Conservation (phyloP, 805 yeast species). For the Metschnikowia cubensis region DNA sequence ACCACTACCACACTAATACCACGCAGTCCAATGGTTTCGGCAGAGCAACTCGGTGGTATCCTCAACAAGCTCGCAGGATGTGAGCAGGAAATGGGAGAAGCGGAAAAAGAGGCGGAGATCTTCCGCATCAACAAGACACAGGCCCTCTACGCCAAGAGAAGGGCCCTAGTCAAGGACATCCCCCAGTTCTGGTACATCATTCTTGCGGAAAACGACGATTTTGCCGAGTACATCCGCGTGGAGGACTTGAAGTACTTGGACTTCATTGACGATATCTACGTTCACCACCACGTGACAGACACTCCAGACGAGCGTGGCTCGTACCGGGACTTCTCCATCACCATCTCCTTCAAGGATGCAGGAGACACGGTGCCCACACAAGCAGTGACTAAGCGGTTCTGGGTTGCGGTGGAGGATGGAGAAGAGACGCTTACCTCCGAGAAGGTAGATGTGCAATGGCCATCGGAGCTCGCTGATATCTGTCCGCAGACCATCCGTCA, state of each 20-base stretch:
- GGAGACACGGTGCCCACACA: constrained; percentile 48
- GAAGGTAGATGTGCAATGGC: constrained; percentile 64
- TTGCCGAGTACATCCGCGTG: constrained; percentile 71
- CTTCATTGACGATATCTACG: constrained; percentile 56
- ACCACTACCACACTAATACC: not conserved
- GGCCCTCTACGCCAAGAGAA: constrained; percentile 56
- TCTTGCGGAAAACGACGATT: constrained; percentile 77
- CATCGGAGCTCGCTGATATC: constrained; percentile 50
- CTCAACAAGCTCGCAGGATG: constrained; percentile 49
- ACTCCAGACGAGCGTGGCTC: constrained; percentile 24
- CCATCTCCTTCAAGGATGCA: constrained; percentile 47
- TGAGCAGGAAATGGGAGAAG: constrained; percentile 54
- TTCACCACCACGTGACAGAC: constrained; percentile 46
- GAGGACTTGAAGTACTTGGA: constrained; percentile 79
- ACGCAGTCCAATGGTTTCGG: not conserved
- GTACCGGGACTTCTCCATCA: constrained; percentile 56
- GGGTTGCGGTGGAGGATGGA: constrained; percentile 46
- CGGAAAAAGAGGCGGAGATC: constrained; percentile 58
- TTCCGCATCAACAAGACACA: constrained; percentile 50
- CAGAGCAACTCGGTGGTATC: constrained; percentile 23
- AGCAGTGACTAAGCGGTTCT: constrained; percentile 57
- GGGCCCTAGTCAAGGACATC: constrained; percentile 47
- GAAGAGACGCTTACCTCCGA: constrained; percentile 54
- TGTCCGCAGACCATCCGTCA: constrained; percentile 50
- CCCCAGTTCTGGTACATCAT: constrained; percentile 88